phyloP scores from a whole-genome alignment of 2,329 filamentous ascomycete species.

The Fonsecaea nubica region DNA sequence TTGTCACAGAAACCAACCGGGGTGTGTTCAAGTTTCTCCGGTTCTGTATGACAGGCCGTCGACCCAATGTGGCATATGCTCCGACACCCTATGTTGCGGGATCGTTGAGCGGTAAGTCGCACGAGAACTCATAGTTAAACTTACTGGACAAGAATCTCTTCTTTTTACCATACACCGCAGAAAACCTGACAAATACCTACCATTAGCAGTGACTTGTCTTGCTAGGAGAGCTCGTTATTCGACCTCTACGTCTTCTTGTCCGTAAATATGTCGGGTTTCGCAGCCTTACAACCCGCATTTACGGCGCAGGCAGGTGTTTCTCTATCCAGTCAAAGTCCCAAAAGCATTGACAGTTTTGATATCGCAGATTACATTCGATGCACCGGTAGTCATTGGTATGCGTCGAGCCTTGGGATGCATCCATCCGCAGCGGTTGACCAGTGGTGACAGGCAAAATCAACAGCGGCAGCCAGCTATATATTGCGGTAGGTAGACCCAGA shows the following conservation, averaged over 20 bases:
- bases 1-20: conserved; percentile 1
- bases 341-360: background rate
- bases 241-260: background rate
- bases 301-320: background rate
- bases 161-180: too few relatives aligned
- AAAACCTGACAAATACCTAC: background rate
- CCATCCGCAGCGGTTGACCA: background rate
- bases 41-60: background rate
- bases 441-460: background rate
- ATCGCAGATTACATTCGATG: conserved; percentile 7
- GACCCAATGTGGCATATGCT: background rate
- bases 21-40: background rate
- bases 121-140: background rate
- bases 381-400: conserved; percentile 4
- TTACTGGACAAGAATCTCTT: background rate
- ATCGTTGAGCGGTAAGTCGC: background rate
- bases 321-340: background rate
- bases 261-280: conserved; percentile 4
- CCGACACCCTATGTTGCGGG: conserved; percentile 1
- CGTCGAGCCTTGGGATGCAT: background rate
- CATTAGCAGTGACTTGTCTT: background rate
- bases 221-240: background rate
- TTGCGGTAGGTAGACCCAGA: conserved; percentile 6
- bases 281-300: conserved; percentile 5
- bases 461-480: conserved; percentile 3